Evolutionary conservation across 768 basidiomycete species (phyloP).

Genomic region (Panellus pusillus): DNA sequence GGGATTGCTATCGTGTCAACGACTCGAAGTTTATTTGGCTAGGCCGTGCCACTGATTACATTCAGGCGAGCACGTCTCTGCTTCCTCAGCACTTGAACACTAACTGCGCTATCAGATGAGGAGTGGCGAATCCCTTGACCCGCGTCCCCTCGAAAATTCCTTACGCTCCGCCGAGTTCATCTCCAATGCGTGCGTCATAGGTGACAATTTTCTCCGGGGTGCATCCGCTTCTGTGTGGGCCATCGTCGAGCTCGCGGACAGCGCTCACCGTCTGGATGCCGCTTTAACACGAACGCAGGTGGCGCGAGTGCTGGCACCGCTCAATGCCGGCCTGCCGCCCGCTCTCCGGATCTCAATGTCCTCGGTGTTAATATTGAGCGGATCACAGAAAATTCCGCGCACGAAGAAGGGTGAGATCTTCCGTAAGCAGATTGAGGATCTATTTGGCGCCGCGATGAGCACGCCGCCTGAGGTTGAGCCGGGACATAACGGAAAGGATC

Average conservation of each 20-base stretch:
- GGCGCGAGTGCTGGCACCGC: slow-evolving; percentile 6
- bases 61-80: slow-evolving; percentile 11
- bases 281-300: background rate
- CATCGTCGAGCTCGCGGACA: slow-evolving; percentile 16
- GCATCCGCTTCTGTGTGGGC: slow-evolving; percentile 17
- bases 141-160: slow-evolving; percentile 9
- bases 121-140: slow-evolving; percentile 18
- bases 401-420: slow-evolving; percentile 20
- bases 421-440: slow-evolving; percentile 15
- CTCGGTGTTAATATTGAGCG: slow-evolving; percentile 6
- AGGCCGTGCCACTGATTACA: slow-evolving; percentile 17
- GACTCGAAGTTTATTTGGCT: slow-evolving; percentile 12
- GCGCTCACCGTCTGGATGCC: background rate
- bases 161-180: slow-evolving; percentile 7
- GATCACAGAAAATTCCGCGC: slow-evolving; percentile 8
- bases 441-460: slow-evolving; percentile 1
- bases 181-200: slow-evolving; percentile 14
- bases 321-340: slow-evolving; percentile 16
- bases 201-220: slow-evolving; percentile 11
- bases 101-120: slow-evolving; percentile 6
- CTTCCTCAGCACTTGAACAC: too few species aligned
- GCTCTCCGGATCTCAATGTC: slow-evolving; percentile 16
- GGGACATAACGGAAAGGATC: background rate
- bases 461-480: background rate
- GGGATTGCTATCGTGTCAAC: slow-evolving; percentile 8